phyloP scores from a whole-genome alignment of 257 asterid species.

The Gardenia jasminoides region DNA sequence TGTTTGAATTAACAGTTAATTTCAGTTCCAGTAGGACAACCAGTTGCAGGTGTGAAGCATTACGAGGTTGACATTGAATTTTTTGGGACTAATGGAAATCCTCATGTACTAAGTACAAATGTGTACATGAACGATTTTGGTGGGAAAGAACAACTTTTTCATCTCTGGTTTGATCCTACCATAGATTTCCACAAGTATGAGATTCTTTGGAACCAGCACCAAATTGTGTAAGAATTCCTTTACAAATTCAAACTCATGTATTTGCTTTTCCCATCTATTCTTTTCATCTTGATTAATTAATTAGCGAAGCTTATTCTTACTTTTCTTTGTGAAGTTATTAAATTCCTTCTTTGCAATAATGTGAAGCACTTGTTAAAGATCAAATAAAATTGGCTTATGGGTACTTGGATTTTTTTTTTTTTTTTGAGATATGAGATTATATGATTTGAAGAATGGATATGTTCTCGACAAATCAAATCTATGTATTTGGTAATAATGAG shows the following conservation, averaged over 20 bases:
- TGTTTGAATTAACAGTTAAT: constrained; percentile 17
- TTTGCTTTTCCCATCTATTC: not conserved
- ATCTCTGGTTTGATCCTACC: constrained; percentile 31
- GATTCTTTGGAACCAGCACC: constrained; percentile 28
- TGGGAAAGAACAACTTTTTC: constrained; percentile 23
- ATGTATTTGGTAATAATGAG: too few relatives aligned
- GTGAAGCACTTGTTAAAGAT: too few relatives aligned
- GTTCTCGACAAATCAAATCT: too few relatives aligned
- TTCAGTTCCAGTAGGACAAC: not conserved
- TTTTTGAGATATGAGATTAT: too few relatives aligned
- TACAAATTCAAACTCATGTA: too few relatives aligned
- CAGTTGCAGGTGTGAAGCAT: not conserved
- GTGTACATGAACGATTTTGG: constrained; percentile 26
- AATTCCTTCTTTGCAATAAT: too few relatives aligned
- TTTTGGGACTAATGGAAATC: constrained; percentile 14
- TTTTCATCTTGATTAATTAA: not conserved
- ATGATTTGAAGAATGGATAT: too few relatives aligned
- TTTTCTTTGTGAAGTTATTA: not conserved
- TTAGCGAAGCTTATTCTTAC: not conserved
- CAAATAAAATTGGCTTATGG: too few relatives aligned
- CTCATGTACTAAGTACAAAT: constrained; percentile 22
- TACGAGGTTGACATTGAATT: constrained; percentile 35
- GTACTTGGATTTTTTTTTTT: too few relatives aligned
- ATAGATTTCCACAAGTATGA: constrained; percentile 6
- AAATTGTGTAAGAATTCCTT: constrained; percentile 22